Evolutionary conservation across 2,329 filamentous ascomycete genomes (phyloP).

Genomic region (Pseudogymnoascus sp.): DNA sequence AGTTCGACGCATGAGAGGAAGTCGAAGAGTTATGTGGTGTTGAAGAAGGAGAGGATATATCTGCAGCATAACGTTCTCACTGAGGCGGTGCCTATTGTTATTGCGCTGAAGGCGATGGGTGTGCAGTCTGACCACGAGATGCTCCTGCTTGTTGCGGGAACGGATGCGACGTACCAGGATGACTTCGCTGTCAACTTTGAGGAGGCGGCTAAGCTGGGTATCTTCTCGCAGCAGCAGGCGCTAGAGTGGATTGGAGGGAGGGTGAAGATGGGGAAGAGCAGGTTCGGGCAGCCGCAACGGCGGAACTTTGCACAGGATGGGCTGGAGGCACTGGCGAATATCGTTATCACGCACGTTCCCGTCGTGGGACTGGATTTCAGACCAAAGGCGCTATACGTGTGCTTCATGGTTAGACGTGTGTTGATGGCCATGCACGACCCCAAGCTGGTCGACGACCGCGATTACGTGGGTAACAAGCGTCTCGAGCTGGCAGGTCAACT

Average conservation of each 20-base stretch:
- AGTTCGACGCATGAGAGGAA: constrained; percentile 97
- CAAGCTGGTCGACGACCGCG: constrained; percentile 86
- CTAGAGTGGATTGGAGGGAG: constrained; percentile 84
- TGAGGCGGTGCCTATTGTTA: constrained; percentile 91
- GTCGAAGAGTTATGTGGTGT: constrained; percentile 90
- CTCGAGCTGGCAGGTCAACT: constrained; percentile 92
- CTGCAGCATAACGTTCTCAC: constrained; percentile 89
- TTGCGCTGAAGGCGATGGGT: constrained; percentile 87
- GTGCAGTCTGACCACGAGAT: constrained; percentile 95
- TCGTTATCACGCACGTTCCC: constrained; percentile 90
- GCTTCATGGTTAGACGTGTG: constrained; percentile 94
- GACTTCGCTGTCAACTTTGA: constrained; percentile 95
- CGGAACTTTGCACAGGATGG: constrained; percentile 87
- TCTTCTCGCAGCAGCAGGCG: constrained; percentile 92
- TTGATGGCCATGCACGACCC: constrained; percentile 89
- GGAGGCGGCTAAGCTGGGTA: constrained; percentile 73
- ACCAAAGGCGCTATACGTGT: constrained; percentile 93
- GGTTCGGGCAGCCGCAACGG: constrained; percentile 47
- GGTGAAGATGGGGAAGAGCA: constrained; percentile 72
- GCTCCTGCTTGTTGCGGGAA: constrained; percentile 80
- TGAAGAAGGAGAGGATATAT: constrained; percentile 88
- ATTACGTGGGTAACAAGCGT: constrained; percentile 97
- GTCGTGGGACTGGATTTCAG: constrained; percentile 89
- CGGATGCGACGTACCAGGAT: constrained; percentile 84
- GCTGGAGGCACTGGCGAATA: constrained; percentile 82